Conservation (phyloP, 1,284 basidiomycete species). For the Anthracocystis setariae region DNA sequence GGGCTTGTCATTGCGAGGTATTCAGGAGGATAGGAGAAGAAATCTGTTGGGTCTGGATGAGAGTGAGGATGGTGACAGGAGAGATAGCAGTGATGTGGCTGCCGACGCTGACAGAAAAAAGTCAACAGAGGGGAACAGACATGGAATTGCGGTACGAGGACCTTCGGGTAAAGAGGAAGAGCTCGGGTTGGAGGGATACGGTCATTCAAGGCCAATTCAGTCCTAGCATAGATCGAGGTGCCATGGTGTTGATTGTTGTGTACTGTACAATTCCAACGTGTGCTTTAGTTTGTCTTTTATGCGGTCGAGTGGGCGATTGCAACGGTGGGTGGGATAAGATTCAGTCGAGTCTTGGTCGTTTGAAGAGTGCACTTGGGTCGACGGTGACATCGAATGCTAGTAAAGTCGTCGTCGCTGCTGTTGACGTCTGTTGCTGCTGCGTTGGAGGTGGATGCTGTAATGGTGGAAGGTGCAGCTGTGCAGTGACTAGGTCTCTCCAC, state of each 20-base stretch:
- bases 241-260: neutral
- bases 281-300: neutral
- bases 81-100: neutral
- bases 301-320: neutral
- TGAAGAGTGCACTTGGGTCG: conserved; percentile 28
- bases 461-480: conserved; percentile 20
- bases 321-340: too few relatives aligned
- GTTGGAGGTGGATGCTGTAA: neutral
- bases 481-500: conserved; percentile 33
- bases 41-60: conserved; percentile 47
- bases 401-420: conserved; percentile 9
- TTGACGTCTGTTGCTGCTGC: conserved; percentile 1
- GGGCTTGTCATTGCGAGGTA: conserved; percentile 39
- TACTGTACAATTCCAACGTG: conserved; percentile 12
- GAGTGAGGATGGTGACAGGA: conserved; percentile 1
- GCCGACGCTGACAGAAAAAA: conserved; percentile 6
- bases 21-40: conserved; percentile 52
- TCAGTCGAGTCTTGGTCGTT: conserved; percentile 24
- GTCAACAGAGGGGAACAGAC: conserved; percentile 23
- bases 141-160: conserved; percentile 32
- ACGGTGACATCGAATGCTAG: conserved; percentile 22
- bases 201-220: conserved; percentile 24
- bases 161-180: conserved; percentile 41
- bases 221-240: neutral
- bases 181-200: conserved; percentile 41